These are phyloP conservation scores for Gloeostereum incarnatum DNA, from an alignment of 768 basidiomycete genomes.

Conservation along the genomic window DNA sequence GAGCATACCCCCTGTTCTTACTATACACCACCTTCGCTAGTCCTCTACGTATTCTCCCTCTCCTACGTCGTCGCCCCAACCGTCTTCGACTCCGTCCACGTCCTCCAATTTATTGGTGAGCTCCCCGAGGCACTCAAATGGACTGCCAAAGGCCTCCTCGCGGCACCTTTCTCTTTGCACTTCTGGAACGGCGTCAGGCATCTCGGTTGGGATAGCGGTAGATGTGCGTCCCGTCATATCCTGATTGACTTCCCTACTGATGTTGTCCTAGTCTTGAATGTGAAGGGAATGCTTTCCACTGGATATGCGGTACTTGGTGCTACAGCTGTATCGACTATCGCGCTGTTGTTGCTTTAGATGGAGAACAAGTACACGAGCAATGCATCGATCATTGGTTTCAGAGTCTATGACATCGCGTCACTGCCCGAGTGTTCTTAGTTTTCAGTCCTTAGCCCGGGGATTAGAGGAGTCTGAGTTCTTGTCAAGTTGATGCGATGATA, in stretches of 20 bases:
- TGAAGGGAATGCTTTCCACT: slow-evolving; percentile 7
- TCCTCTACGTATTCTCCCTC: slow-evolving; percentile 58
- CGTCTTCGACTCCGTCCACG: slow-evolving; percentile 49
- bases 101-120: slow-evolving; percentile 42
- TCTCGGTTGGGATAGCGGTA: slow-evolving; percentile 59
- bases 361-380: too few species aligned
- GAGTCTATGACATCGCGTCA: too few species aligned
- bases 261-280: slow-evolving; percentile 5
- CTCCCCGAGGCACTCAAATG: slow-evolving; percentile 53
- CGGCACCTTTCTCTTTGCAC: slow-evolving; percentile 65
- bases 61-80: slow-evolving; percentile 56
- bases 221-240: slow-evolving; percentile 35
- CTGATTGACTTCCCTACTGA: neutral
- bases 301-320: slow-evolving; percentile 8
- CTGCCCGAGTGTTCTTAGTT: too few species aligned
- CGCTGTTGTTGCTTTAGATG: slow-evolving; percentile 2
- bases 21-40: slow-evolving; percentile 18
- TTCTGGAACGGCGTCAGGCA: slow-evolving; percentile 64
- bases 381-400: too few species aligned
- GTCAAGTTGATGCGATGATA: too few species aligned
- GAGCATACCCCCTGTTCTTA: neutral
- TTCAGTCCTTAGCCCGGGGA: too few species aligned
- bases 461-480: too few species aligned
- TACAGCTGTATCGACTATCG: slow-evolving; percentile 3
- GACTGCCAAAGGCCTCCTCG: slow-evolving; percentile 46